Evolutionary conservation across 108 stramenopile species (phyloP).

Genomic region (Conticribra weissflogii): DNA sequence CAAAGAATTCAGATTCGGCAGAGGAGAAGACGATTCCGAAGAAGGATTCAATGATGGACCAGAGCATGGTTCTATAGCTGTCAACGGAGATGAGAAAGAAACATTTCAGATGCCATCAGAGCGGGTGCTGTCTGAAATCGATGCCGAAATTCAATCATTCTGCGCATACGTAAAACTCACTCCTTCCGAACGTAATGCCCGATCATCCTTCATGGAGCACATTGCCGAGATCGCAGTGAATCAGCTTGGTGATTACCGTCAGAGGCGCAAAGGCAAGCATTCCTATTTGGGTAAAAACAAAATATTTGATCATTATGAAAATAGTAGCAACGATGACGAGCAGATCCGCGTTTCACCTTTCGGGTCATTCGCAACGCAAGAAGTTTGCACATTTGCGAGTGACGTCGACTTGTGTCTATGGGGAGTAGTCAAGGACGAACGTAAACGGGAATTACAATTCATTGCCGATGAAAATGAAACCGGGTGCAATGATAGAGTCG

Average conservation of each 20-base stretch:
- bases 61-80: background rate
- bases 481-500: conserved; percentile 11
- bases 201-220: conserved; percentile 46
- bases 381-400: conserved; percentile 70
- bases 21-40: background rate
- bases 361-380: conserved; percentile 74
- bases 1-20: background rate
- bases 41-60: no score
- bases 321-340: background rate
- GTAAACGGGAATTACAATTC: conserved; percentile 14
- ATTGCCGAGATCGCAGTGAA: conserved; percentile 28
- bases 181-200: conserved; percentile 50
- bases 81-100: conserved; percentile 1
- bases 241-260: conserved; percentile 11
- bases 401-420: conserved; percentile 81
- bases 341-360: conserved; percentile 55
- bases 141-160: conserved; percentile 66
- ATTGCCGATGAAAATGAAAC: conserved; percentile 38
- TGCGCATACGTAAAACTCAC: conserved; percentile 64
- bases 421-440: conserved; percentile 64
- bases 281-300: background rate
- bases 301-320: background rate
- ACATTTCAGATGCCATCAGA: conserved; percentile 24
- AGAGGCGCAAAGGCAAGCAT: background rate
- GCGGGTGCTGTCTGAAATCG: conserved; percentile 15